Percentiles rank a stretch among this genome's conserved stretches.
phyloP scores from a whole-genome alignment of 83 land plant species.

The Diphasiastrum complanatum region DNA sequence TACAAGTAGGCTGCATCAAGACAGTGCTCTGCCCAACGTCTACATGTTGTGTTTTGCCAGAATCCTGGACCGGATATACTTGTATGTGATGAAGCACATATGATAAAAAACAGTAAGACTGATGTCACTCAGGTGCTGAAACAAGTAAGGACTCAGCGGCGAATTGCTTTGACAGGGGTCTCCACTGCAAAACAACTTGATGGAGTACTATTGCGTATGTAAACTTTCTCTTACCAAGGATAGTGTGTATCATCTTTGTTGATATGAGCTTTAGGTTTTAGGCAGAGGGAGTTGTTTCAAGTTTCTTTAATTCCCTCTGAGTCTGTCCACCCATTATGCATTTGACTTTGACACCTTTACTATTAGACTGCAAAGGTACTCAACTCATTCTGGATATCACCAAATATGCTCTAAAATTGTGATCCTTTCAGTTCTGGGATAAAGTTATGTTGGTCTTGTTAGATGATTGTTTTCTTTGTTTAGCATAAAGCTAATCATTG shows the following conservation, averaged over 20 bases:
- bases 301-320: too few relatives aligned
- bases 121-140: slow-evolving; percentile 81
- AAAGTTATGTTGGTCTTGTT: too few relatives aligned
- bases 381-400: too few relatives aligned
- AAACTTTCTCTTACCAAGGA: not conserved
- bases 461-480: too few relatives aligned
- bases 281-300: too few relatives aligned
- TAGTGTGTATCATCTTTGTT: too few relatives aligned
- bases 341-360: slow-evolving; percentile 5
- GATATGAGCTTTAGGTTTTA: too few relatives aligned
- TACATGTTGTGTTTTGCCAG: slow-evolving; percentile 42
- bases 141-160: slow-evolving; percentile 80
- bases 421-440: too few relatives aligned
- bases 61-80: slow-evolving; percentile 82
- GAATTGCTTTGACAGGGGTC: slow-evolving; percentile 98
- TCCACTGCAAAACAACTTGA: slow-evolving; percentile 92
- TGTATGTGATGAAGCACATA: slow-evolving; percentile 97
- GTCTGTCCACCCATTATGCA: not conserved
- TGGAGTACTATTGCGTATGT: slow-evolving; percentile 99
- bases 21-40: not conserved
- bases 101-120: slow-evolving; percentile 85
- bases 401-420: too few relatives aligned
- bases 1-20: too few relatives aligned
- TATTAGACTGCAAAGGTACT: too few relatives aligned
- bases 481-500: too few relatives aligned